phyloP scores from a whole-genome alignment of 1,139 yeast species.

The Suhomyces panamericanus region DNA sequence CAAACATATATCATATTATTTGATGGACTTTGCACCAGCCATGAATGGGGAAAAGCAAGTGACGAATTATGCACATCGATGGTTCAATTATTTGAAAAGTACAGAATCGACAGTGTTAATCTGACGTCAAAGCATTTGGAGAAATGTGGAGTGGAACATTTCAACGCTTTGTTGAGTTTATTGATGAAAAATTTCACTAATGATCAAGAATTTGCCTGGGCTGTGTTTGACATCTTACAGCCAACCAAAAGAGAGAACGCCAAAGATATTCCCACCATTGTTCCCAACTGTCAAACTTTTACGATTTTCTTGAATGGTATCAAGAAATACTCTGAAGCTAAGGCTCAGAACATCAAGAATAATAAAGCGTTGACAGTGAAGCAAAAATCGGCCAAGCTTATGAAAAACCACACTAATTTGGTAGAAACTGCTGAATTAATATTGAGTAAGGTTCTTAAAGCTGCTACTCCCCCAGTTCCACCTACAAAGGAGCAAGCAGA shows the following conservation, averaged over 20 bases:
- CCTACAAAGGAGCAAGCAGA: constrained; percentile 31
- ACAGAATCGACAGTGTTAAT: constrained; percentile 11
- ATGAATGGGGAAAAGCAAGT: constrained; percentile 37
- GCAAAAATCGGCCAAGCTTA: constrained; percentile 25
- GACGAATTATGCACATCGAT: constrained; percentile 24
- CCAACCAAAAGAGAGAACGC: constrained; percentile 16
- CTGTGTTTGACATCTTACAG: constrained; percentile 34
- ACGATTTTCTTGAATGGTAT: constrained; percentile 44
- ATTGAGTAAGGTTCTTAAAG: constrained; percentile 27
- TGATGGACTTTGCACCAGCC: constrained; percentile 51
- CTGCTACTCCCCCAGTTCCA: constrained; percentile 38
- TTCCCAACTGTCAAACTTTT: constrained; percentile 40
- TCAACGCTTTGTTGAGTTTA: constrained; percentile 41
- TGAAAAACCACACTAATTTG: constrained; percentile 32
- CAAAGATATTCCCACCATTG: constrained; percentile 18
- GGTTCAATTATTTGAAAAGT: constrained; percentile 26
- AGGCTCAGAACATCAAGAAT: constrained; percentile 20
- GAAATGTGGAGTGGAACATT: constrained; percentile 29
- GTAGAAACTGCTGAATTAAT: constrained; percentile 31
- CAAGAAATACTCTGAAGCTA: constrained; percentile 23
- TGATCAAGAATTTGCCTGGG: constrained; percentile 42
- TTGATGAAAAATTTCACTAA: constrained; percentile 35
- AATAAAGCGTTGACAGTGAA: constrained; percentile 19
- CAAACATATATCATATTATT: constrained; percentile 58
- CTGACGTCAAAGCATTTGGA: not conserved